Evolutionary conservation across 805 yeast species (phyloP).

Genomic region (Saccharomycopsis amapae): DNA sequence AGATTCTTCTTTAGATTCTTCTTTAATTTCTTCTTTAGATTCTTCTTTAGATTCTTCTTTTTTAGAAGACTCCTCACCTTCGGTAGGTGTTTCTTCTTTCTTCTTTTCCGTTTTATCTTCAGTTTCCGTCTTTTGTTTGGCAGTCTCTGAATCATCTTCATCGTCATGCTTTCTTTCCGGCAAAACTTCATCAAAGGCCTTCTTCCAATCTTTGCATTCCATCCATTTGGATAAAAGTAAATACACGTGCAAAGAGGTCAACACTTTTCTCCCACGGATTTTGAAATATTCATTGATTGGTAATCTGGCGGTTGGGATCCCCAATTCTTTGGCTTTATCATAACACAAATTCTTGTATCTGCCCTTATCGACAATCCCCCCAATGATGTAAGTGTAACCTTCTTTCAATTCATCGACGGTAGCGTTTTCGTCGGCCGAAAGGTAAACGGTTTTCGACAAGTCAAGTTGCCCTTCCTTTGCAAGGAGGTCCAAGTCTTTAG

Average conservation of each 20-base stretch:
- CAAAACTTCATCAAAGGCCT: slow-evolving; percentile 77
- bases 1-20: neutral
- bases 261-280: slow-evolving; percentile 77
- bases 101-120: neutral
- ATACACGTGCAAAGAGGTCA: slow-evolving; percentile 93
- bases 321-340: slow-evolving; percentile 69
- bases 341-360: slow-evolving; percentile 76
- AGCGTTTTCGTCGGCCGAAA: slow-evolving; percentile 81
- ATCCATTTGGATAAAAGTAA: slow-evolving; percentile 78
- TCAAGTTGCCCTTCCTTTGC: slow-evolving; percentile 29
- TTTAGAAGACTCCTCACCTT: neutral
- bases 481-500: slow-evolving; percentile 31
- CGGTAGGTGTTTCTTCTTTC: neutral
- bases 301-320: slow-evolving; percentile 64
- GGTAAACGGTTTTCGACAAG: slow-evolving; percentile 44
- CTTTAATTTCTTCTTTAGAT: neutral
- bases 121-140: neutral
- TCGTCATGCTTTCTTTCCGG: slow-evolving; percentile 64
- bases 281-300: slow-evolving; percentile 84
- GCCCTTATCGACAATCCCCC: slow-evolving; percentile 95
- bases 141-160: too few species aligned
- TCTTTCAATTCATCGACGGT: slow-evolving; percentile 51
- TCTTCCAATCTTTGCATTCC: slow-evolving; percentile 74
- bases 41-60: neutral
- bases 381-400: slow-evolving; percentile 75